These are phyloP conservation scores for Lactifluus volemus DNA, from an alignment of 768 basidiomycete genomes.

Conservation along the genomic window DNA sequence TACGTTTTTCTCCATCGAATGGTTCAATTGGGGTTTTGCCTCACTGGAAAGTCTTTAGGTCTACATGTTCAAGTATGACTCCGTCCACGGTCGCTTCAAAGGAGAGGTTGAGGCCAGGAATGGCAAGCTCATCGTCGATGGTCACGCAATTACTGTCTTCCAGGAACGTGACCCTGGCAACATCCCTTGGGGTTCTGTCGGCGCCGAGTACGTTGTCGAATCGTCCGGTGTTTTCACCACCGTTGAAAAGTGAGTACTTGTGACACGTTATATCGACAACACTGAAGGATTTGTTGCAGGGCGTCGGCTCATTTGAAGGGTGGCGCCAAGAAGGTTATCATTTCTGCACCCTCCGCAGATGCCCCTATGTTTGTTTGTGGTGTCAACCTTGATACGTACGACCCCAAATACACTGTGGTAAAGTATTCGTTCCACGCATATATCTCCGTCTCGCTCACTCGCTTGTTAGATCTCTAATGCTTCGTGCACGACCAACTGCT, in stretches of 20 bases:
- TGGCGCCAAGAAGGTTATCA: constrained; percentile 99
- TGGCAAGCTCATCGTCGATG: constrained; percentile 83
- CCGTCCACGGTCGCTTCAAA: constrained; percentile 88
- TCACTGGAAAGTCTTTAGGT: constrained; percentile 38
- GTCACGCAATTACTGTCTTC: constrained; percentile 68
- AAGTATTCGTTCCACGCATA: constrained; percentile 26
- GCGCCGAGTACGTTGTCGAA: constrained; percentile 93
- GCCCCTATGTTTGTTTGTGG: constrained; percentile 92
- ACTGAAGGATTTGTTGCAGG: constrained; percentile 30
- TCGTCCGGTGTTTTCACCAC: constrained; percentile 99
- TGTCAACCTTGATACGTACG: constrained; percentile 92
- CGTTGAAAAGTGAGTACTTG: constrained; percentile 57
- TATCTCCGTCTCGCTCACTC: background rate
- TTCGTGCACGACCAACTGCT: constrained; percentile 99
- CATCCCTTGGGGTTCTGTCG: constrained; percentile 75
- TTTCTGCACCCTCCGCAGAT: constrained; percentile 97
- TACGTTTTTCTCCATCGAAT: constrained; percentile 25
- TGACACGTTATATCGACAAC: no score
- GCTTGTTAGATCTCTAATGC: constrained; percentile 82
- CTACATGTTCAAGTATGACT: constrained; percentile 99
- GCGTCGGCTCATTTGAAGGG: constrained; percentile 92
- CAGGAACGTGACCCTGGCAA: constrained; percentile 78
- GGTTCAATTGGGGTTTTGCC: background rate
- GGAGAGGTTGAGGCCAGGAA: constrained; percentile 75
- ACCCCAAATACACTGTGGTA: constrained; percentile 80